phyloP scores from a whole-genome alignment of 345 rosid genomes.

The Bruguiera parviflora region DNA sequence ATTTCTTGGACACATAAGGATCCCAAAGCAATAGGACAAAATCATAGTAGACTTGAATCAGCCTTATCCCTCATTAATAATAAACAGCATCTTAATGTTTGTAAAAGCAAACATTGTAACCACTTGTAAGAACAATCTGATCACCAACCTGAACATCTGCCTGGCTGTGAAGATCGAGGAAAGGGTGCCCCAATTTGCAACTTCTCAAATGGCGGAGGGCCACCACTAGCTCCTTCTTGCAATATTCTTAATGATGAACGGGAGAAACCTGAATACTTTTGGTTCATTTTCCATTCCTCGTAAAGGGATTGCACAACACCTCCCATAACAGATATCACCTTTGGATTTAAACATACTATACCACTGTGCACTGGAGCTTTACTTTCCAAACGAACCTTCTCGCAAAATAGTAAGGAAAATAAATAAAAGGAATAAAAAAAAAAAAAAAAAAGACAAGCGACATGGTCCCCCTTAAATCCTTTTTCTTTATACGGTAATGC shows the following conservation, averaged over 20 bases:
- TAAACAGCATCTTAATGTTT: neutral
- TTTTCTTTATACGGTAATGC: neutral
- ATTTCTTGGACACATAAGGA: too few species aligned
- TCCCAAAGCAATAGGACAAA: too few species aligned
- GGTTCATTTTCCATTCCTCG: conserved; percentile 92
- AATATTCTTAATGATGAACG: conserved; percentile 48
- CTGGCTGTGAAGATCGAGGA: conserved; percentile 28
- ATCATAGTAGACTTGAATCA: neutral
- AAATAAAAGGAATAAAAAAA: neutral
- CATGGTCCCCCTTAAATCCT: neutral
- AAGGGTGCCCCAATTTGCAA: conserved; percentile 49
- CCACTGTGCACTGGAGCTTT: conserved; percentile 57
- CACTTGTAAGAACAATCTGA: conserved; percentile 5
- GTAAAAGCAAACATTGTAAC: neutral
- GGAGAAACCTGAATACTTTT: conserved; percentile 55
- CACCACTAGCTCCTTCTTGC: conserved; percentile 46
- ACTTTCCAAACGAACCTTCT: conserved; percentile 78
- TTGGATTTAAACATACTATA: conserved; percentile 66
- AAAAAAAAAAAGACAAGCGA: neutral
- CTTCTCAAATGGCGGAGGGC: conserved; percentile 88
- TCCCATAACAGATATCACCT: conserved; percentile 59
- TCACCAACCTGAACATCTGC: conserved; percentile 27
- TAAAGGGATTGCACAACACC: conserved; percentile 73
- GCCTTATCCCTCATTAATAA: neutral
- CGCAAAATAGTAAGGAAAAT: conserved; percentile 10